Conservation (phyloP, 1,284 basidiomycete genomes). For the Pseudozyma flocculosa region DNA sequence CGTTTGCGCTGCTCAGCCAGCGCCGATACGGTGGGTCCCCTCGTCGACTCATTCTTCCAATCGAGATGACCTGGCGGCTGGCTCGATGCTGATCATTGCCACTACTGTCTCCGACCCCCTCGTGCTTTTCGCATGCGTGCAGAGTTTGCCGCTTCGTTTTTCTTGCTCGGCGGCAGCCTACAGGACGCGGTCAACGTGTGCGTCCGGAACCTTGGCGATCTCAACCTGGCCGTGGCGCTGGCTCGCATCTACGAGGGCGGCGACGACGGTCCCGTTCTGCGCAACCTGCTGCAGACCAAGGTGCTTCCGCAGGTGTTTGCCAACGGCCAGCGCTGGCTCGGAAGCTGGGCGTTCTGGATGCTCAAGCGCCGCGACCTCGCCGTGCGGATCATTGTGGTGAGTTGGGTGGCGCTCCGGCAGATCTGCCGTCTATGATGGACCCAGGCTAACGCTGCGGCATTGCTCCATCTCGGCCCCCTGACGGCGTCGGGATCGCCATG, state of each 20-base stretch:
- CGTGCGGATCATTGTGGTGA: conserved; percentile 71
- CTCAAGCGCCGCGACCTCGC: conserved; percentile 80
- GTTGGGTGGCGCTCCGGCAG: too few species aligned
- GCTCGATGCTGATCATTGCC: too few species aligned
- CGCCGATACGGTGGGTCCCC: conserved; percentile 41
- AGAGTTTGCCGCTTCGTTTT: conserved; percentile 85
- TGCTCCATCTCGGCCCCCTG: too few species aligned
- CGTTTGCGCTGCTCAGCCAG: conserved; percentile 78
- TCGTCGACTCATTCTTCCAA: too few species aligned
- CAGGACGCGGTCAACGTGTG: conserved; percentile 92
- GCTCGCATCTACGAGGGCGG: conserved; percentile 75
- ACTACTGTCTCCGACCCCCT: too few species aligned
- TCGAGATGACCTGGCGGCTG: too few species aligned
- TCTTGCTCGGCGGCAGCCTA: conserved; percentile 82
- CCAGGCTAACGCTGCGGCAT: too few species aligned
- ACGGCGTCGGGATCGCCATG: too few species aligned
- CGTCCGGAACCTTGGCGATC: conserved; percentile 80
- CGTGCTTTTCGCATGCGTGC: too few species aligned
- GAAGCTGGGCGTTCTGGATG: conserved; percentile 95
- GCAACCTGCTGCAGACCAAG: conserved; percentile 69
- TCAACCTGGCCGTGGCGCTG: conserved; percentile 83
- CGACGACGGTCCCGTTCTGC: conserved; percentile 76
- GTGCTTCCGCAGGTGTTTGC: conserved; percentile 82
- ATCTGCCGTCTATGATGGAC: too few species aligned
- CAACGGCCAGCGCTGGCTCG: conserved; percentile 88